Conservation (phyloP, 2,329 filamentous ascomycete species). For the Pseudocercospora ulei region DNA sequence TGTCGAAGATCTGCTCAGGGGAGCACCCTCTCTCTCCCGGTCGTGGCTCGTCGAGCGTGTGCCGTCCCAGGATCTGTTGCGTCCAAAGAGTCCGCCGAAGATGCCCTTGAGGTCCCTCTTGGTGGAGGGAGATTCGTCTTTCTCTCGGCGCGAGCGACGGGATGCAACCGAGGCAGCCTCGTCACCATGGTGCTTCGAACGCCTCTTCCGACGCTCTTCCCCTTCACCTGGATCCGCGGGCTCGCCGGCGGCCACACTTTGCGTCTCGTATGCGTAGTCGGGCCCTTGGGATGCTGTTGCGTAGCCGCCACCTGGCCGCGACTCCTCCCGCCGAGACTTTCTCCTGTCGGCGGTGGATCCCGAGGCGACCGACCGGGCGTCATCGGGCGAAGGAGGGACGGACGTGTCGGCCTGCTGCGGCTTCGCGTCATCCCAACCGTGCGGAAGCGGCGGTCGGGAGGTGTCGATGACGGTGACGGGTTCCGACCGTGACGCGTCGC, state of each 20-base stretch:
- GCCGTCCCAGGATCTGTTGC: constrained; percentile 37
- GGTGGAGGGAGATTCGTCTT: constrained; percentile 31
- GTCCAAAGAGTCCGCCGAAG: constrained; percentile 40
- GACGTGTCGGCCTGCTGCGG: constrained; percentile 1
- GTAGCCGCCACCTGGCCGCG: constrained; percentile 30
- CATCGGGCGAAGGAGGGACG: neutral
- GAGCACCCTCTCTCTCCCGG: constrained; percentile 18
- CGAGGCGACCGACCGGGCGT: constrained; percentile 25
- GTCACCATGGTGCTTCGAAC: constrained; percentile 38
- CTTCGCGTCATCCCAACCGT: constrained; percentile 1
- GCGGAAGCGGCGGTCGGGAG: constrained; percentile 8
- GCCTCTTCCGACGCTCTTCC: constrained; percentile 35
- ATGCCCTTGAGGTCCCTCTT: constrained; percentile 41
- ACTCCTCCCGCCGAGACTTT: constrained; percentile 26
- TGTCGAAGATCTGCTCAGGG: constrained; percentile 20
- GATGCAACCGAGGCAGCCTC: constrained; percentile 39
- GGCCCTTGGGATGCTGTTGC: constrained; percentile 29
- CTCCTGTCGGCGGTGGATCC: constrained; percentile 31
- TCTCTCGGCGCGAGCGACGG: constrained; percentile 35
- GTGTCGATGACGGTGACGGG: constrained; percentile 16
- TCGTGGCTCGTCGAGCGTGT: constrained; percentile 30
- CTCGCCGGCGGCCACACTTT: constrained; percentile 38
- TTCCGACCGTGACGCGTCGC: constrained; percentile 16
- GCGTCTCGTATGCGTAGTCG: constrained; percentile 33
- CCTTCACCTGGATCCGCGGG: constrained; percentile 36